Evolutionary conservation across 768 basidiomycete genomes (phyloP), one percentile per base, ranked within the genome.

Genomic region (Cyathus striatus): DNA sequence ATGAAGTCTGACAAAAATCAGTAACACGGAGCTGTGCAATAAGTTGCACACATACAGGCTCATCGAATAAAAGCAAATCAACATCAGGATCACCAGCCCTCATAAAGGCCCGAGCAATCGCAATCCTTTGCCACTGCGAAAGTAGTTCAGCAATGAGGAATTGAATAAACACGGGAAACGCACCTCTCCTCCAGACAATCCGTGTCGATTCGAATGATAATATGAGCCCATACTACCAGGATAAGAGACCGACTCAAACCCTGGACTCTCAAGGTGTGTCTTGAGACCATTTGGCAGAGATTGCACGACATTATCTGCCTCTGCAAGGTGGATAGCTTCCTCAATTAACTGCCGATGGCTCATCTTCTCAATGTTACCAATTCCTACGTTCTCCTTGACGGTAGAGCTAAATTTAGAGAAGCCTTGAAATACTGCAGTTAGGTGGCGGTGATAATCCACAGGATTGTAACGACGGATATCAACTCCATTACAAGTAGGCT

Each of bases 41-140:
- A 16, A 41, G 30, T 12, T 3, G 4, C 12, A 32, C 24, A 56
- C 81, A 56, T 64, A 83, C 85, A 41, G 89, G 87, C 65, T 91
- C 88, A 59, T 94, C 91, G 55, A 93, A 86, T 32, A 93, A 62
- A 23, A 93, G 67, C 12, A 93, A 64, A 61, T 92, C 87, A 20
- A 88, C 77, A 49, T 82, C 79, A 17, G 79, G 86, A 55, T 76
- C 79, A 53, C 70, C 75, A 38, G 86, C 84, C 46, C 90, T 72
- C 85, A 92, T 89, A 54, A 93, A 92, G 13, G 89, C 86, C 38
- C 91, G 76, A 37, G 90, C 86, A 38, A 93, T 75, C 14, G 91
- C 90, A 44, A 94, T 77, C 51, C 86, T 70, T 64, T 91, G 89
- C 90, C 90, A 91, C 86, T 90, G 56, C 24, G 45, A 40, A 42